Evolutionary conservation across 2,329 filamentous ascomycete genomes (phyloP).

Genomic region (Ascochyta pisi): DNA sequence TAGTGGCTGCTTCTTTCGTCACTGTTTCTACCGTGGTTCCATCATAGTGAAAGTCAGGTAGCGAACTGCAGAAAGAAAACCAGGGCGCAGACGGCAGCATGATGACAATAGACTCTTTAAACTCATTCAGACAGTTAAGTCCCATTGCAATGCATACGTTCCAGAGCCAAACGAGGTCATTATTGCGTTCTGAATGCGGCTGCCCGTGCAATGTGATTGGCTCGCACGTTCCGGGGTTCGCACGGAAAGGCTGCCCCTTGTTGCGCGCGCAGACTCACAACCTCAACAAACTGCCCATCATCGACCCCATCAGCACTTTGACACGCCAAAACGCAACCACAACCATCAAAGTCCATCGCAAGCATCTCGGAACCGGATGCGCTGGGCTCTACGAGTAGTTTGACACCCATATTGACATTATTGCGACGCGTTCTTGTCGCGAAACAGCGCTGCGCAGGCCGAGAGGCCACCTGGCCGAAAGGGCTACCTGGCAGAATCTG

Average conservation of each 20-base stretch:
- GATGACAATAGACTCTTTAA: not conserved
- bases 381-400: slow-evolving; percentile 35
- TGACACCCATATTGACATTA: slow-evolving; percentile 40
- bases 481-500: slow-evolving; percentile 30
- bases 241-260: slow-evolving; percentile 19
- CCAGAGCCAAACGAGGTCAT: not conserved
- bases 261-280: slow-evolving; percentile 21
- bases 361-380: slow-evolving; percentile 29
- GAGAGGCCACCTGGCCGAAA: slow-evolving; percentile 32
- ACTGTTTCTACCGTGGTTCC: slow-evolving; percentile 3
- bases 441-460: slow-evolving; percentile 28
- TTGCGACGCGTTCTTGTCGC: slow-evolving; percentile 37
- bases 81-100: not conserved
- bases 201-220: slow-evolving; percentile 12
- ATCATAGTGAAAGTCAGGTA: not conserved
- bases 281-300: slow-evolving; percentile 22
- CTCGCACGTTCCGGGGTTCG: not conserved
- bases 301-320: slow-evolving; percentile 11
- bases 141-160: not conserved
- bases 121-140: not conserved
- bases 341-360: slow-evolving; percentile 31
- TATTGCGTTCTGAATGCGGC: slow-evolving; percentile 13
- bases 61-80: not conserved
- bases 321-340: slow-evolving; percentile 27
- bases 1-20: slow-evolving; percentile 13